Percentiles rank a stretch among this genome's conserved stretches.
Evolutionary conservation across 1,284 basidiomycete species (phyloP).

Genomic region (Naganishia cerealis): DNA sequence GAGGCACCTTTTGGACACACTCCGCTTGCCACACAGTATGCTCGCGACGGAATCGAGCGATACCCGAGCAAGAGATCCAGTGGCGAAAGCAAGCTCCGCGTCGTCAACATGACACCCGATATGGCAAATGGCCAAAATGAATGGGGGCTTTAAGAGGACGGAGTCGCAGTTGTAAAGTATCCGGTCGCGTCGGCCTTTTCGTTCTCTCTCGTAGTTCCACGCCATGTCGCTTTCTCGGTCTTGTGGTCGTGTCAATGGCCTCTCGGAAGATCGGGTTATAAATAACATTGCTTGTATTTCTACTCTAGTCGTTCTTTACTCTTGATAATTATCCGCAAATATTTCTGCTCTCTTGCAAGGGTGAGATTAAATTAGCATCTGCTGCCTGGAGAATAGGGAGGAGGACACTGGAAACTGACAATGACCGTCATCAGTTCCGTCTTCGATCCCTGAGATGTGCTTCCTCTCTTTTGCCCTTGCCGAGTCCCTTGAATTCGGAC

Average conservation of each 20-base stretch:
- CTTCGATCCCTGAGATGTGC: no score
- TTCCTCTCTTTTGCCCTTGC: no score
- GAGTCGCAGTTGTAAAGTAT: conserved; percentile 4
- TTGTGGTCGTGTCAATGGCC: no score
- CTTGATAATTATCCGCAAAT: conserved; percentile 4
- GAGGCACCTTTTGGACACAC: background rate
- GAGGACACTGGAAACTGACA: no score
- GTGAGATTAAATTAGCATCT: background rate
- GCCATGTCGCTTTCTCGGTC: no score
- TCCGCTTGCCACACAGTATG: conserved; percentile 14
- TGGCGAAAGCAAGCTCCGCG: conserved; percentile 39
- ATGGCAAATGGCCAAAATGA: background rate
- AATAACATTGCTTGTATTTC: conserved; percentile 11
- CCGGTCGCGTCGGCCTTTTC: background rate
- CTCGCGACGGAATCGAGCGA: conserved; percentile 28
- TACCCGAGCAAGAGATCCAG: conserved; percentile 29
- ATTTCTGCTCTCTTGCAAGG: no score
- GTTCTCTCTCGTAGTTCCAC: background rate
- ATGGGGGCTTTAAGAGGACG: background rate
- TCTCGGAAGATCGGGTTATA: background rate
- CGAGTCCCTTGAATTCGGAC: no score
- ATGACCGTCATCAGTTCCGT: no score
- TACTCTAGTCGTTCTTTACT: conserved; percentile 6
- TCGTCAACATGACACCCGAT: conserved; percentile 37
- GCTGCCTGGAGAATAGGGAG: background rate